Conservation (phyloP, 345 rosid genomes). For the Gossypium herbaceum region DNA sequence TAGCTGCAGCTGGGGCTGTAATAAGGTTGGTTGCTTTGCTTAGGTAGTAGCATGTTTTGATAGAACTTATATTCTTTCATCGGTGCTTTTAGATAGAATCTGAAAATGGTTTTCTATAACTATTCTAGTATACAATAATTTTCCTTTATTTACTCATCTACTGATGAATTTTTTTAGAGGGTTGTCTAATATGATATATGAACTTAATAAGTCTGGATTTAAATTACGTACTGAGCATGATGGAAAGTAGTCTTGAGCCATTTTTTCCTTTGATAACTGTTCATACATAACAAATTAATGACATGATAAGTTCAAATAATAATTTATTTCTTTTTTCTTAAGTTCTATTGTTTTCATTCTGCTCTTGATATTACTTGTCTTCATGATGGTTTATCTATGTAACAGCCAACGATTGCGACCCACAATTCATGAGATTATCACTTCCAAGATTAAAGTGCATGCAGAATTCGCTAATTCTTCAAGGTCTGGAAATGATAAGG, state of each 20-base stretch:
- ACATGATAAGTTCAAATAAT: background rate
- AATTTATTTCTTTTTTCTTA: background rate
- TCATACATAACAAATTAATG: constrained; percentile 13
- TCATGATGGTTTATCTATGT: constrained; percentile 11
- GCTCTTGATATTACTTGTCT: background rate
- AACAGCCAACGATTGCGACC: constrained; percentile 92
- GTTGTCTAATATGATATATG: background rate
- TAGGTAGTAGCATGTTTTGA: constrained; percentile 11
- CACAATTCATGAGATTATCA: constrained; percentile 88
- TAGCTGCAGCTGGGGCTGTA: constrained; percentile 97
- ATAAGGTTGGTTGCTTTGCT: constrained; percentile 69
- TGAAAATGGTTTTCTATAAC: constrained; percentile 7
- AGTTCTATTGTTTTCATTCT: background rate
- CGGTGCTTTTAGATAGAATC: background rate
- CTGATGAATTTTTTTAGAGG: background rate
- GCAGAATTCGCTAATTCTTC: constrained; percentile 58
- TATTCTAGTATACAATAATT: background rate
- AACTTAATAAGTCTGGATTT: background rate
- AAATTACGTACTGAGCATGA: background rate
- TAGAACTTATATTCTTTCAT: constrained; percentile 9
- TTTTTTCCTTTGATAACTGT: constrained; percentile 3
- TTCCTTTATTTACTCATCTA: background rate
- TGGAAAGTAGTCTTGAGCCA: background rate
- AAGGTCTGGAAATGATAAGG: constrained; percentile 51
- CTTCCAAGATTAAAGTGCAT: constrained; percentile 79